phyloP scores from a whole-genome alignment of 139 green algal genomes.

The Edaphochlamys debaryana region DNA sequence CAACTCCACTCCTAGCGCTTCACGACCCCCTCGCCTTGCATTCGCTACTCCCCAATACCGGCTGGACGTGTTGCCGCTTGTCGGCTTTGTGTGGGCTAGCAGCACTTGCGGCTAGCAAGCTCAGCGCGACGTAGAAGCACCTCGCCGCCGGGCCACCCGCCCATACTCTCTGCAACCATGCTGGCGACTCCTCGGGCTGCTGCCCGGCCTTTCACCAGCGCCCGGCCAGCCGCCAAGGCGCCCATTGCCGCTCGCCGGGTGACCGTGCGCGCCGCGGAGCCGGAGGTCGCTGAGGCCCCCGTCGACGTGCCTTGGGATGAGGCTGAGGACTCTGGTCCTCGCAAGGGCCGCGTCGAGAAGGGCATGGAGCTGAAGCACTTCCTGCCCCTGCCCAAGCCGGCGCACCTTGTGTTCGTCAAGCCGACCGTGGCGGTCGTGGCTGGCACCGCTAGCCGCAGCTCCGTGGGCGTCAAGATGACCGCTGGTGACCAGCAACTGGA shows the following conservation, averaged over 20 bases:
- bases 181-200: constrained; percentile 25
- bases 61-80: no score
- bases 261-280: constrained; percentile 14
- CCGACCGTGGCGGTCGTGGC: constrained; percentile 71
- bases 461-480: constrained; percentile 70
- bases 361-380: constrained; percentile 65
- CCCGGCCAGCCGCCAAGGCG: constrained; percentile 34
- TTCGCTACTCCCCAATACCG: no score
- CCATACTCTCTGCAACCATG: constrained; percentile 18
- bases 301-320: not conserved
- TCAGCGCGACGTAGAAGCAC: no score
- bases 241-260: constrained; percentile 15
- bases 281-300: not conserved
- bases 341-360: constrained; percentile 35
- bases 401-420: constrained; percentile 73
- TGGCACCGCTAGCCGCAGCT: constrained; percentile 48
- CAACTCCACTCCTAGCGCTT: no score
- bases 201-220: constrained; percentile 33
- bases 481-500: constrained; percentile 62
- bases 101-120: no score
- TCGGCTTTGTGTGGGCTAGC: no score
- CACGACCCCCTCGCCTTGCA: no score
- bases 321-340: constrained; percentile 5
- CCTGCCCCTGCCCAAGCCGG: constrained; percentile 68
- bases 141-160: no score